These are phyloP conservation scores for Trichoderma cornu-damae DNA, from an alignment of 2,329 filamentous ascomycete genomes.

Conservation along the genomic window DNA sequence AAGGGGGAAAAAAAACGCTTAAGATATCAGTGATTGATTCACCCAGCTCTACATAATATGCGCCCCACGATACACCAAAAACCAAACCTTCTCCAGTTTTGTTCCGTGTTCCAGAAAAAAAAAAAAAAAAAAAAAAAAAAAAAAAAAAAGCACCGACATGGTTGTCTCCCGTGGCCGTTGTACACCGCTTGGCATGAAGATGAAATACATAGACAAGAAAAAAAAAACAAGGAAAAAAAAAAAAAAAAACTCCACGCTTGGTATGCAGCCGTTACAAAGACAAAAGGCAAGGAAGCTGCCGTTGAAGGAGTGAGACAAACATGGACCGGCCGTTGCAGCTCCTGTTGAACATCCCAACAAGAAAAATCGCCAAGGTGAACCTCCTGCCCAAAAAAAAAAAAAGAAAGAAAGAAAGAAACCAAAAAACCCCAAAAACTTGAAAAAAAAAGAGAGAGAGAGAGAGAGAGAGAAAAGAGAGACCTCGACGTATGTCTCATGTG, in stretches of 20 bases:
- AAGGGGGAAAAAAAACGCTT: background rate
- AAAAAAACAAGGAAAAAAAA: background rate
- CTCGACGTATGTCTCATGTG: background rate
- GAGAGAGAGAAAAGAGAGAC: background rate
- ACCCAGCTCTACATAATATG: background rate
- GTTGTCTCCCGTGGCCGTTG: background rate
- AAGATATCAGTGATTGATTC: background rate
- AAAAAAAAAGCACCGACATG: background rate
- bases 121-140: background rate
- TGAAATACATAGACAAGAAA: too few relatives aligned
- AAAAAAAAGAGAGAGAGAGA: too few relatives aligned
- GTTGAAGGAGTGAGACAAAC: background rate
- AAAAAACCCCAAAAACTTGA: background rate
- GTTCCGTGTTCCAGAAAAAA: conserved; percentile 1
- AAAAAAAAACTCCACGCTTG: conserved; percentile 12
- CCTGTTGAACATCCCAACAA: too few relatives aligned
- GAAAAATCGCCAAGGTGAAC: too few relatives aligned
- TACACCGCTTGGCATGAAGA: background rate
- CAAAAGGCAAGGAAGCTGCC: background rate
- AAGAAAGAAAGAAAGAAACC: background rate
- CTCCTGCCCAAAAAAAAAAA: too few relatives aligned
- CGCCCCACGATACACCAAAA: background rate
- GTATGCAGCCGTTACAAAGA: conserved; percentile 9
- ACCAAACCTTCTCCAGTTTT: background rate
- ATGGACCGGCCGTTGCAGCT: background rate